Percentiles rank a stretch among this genome's conserved stretches.
Evolutionary conservation across 2,329 filamentous ascomycete genomes (phyloP).

Genomic region (Claviceps arundinis): DNA sequence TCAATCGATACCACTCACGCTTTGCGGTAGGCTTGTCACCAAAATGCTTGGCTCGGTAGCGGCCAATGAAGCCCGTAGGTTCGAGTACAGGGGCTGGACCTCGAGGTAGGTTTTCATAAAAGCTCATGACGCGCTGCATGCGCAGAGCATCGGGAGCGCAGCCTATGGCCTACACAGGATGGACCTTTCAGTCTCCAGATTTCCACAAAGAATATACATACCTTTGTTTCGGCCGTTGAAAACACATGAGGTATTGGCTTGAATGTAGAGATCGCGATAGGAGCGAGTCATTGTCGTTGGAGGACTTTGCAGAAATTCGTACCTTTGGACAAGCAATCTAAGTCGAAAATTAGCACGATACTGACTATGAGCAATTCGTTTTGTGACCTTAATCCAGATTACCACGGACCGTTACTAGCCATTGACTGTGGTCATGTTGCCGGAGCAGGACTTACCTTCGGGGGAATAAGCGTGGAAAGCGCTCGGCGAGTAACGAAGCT

Average conservation of each 20-base stretch:
- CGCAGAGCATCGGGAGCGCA: slow-evolving; percentile 89
- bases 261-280: background rate
- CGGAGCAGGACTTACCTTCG: slow-evolving; percentile 57
- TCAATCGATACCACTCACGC: slow-evolving; percentile 63
- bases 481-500: slow-evolving; percentile 82
- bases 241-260: background rate
- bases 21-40: slow-evolving; percentile 80
- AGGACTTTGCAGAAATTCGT: slow-evolving; percentile 15
- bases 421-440: background rate
- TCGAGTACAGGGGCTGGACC: slow-evolving; percentile 75
- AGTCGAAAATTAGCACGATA: slow-evolving; percentile 11
- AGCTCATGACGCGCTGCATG: slow-evolving; percentile 95
- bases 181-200: slow-evolving; percentile 21
- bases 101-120: slow-evolving; percentile 97
- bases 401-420: too few relatives aligned
- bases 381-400: too few relatives aligned
- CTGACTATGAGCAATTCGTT: slow-evolving; percentile 3
- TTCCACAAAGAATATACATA: background rate
- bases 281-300: background rate
- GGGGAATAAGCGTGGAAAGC: slow-evolving; percentile 96
- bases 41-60: slow-evolving; percentile 89
- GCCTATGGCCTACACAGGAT: slow-evolving; percentile 62
- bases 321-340: slow-evolving; percentile 77
- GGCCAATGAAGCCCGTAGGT: slow-evolving; percentile 67
- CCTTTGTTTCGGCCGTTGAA: background rate